Conservation (phyloP, 2,329 filamentous ascomycete species). For the Cryphonectria radicalis region DNA sequence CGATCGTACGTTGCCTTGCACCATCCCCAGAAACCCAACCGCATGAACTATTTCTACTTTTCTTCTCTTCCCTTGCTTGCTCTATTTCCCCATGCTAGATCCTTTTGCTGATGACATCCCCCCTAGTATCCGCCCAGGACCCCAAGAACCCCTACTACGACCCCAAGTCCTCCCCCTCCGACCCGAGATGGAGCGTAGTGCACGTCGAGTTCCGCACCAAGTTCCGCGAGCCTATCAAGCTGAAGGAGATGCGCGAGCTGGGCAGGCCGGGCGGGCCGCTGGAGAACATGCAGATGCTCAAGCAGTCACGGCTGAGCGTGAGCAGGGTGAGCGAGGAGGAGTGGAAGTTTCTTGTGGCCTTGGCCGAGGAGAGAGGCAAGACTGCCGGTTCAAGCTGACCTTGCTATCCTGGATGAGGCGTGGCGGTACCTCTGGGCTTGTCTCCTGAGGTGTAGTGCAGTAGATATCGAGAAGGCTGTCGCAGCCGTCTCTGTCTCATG, state of each 20-base stretch:
- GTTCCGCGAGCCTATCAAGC: slow-evolving; percentile 70
- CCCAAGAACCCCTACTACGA: slow-evolving; percentile 82
- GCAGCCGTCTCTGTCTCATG: slow-evolving; percentile 22
- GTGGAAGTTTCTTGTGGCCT: slow-evolving; percentile 64
- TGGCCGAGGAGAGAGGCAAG: slow-evolving; percentile 52
- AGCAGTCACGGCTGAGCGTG: slow-evolving; percentile 81
- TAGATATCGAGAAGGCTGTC: background rate
- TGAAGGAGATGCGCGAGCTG: slow-evolving; percentile 72
- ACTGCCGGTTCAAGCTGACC: background rate
- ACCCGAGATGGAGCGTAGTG: slow-evolving; percentile 85
- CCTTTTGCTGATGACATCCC: background rate
- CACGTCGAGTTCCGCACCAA: slow-evolving; percentile 87
- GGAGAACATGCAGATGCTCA: slow-evolving; percentile 81
- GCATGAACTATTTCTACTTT: background rate
- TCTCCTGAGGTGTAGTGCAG: background rate
- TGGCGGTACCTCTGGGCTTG: background rate
- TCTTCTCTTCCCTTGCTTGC: background rate
- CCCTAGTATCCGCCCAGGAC: slow-evolving; percentile 70
- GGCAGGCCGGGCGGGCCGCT: slow-evolving; percentile 61
- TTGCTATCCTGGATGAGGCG: too few species aligned
- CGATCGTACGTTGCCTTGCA: slow-evolving; percentile 62
- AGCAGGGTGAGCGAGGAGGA: slow-evolving; percentile 66
- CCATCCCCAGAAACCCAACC: background rate
- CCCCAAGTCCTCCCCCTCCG: slow-evolving; percentile 67
- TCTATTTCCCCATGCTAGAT: background rate